Percentiles rank a stretch among this genome's conserved stretches.
Evolutionary conservation across 331 rosid species (phyloP).

Genomic region (Erythrophleum ivorense): DNA sequence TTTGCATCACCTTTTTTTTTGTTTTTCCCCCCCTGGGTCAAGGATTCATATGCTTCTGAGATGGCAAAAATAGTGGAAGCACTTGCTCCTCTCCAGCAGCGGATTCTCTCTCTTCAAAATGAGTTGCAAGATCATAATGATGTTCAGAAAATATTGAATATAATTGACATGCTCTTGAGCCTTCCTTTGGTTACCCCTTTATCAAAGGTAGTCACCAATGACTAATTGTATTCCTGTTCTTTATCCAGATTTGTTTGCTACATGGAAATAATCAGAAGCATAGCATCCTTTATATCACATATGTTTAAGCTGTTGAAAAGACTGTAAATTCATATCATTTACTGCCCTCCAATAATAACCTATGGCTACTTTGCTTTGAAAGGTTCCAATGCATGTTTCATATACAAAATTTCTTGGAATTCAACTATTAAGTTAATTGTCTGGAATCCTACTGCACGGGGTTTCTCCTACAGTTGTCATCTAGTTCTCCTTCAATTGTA

Average conservation of each 20-base stretch:
- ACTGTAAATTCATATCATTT: background rate
- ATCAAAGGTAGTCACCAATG: constrained; percentile 65
- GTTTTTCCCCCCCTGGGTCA: background rate
- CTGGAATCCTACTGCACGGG: background rate
- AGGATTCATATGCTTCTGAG: constrained; percentile 87
- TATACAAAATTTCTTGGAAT: background rate
- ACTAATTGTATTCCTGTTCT: no score
- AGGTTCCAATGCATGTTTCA: background rate
- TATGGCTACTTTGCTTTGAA: background rate
- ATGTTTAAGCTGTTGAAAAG: background rate
- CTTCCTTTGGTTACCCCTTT: constrained; percentile 68
- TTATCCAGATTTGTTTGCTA: no score
- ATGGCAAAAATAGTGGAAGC: constrained; percentile 73
- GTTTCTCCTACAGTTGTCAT: background rate
- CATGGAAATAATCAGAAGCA: background rate
- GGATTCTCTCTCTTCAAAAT: constrained; percentile 49
- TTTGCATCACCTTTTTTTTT: constrained; percentile 25
- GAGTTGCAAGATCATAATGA: constrained; percentile 74
- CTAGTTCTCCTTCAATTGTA: background rate
- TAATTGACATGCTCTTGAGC: constrained; percentile 71
- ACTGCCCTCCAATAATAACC: background rate
- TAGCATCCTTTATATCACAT: background rate
- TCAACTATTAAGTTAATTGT: background rate
- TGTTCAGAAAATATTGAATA: constrained; percentile 62
- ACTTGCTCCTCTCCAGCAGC: constrained; percentile 64